Conservation (phyloP, 2,329 filamentous ascomycete genomes). For the Penicillium olsonii region DNA sequence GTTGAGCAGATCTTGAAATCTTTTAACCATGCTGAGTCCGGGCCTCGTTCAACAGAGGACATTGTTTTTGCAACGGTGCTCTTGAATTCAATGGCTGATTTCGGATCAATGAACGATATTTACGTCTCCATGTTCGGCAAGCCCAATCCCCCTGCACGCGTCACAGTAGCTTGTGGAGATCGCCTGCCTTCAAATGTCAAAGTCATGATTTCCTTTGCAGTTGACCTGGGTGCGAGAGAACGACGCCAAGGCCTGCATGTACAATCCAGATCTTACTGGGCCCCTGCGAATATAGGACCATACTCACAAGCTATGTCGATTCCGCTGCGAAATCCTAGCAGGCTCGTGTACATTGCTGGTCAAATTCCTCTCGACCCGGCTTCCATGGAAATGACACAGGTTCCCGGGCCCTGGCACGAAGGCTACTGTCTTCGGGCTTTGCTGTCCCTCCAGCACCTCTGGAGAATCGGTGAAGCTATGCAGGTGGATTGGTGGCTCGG, state of each 20-base stretch:
- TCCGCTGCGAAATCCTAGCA: constrained; percentile 28
- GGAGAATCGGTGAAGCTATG: constrained; percentile 74
- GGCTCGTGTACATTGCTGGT: constrained; percentile 71
- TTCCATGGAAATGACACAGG: constrained; percentile 62
- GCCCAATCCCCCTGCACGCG: constrained; percentile 81
- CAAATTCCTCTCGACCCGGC: constrained; percentile 87
- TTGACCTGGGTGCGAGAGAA: constrained; percentile 39
- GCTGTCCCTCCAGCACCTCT: constrained; percentile 84
- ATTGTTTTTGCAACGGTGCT: constrained; percentile 61
- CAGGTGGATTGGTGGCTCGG: constrained; percentile 73
- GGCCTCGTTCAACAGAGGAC: constrained; percentile 34
- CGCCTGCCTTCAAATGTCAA: constrained; percentile 61
- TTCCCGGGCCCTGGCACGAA: constrained; percentile 24
- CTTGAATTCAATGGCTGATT: constrained; percentile 78
- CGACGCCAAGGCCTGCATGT: constrained; percentile 70
- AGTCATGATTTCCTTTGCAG: constrained; percentile 60
- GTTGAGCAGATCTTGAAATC: constrained; percentile 13
- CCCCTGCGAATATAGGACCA: constrained; percentile 93
- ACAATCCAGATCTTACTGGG: constrained; percentile 94
- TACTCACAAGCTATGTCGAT: constrained; percentile 81
- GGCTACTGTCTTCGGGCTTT: constrained; percentile 61
- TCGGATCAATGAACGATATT: constrained; percentile 70
- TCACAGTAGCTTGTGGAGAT: constrained; percentile 77
- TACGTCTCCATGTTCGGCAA: constrained; percentile 74
- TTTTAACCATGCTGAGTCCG: constrained; percentile 9